Evolutionary conservation across 192 early-diverging fungal genomes (phyloP).

Genomic region (Coemansia aciculifera): DNA sequence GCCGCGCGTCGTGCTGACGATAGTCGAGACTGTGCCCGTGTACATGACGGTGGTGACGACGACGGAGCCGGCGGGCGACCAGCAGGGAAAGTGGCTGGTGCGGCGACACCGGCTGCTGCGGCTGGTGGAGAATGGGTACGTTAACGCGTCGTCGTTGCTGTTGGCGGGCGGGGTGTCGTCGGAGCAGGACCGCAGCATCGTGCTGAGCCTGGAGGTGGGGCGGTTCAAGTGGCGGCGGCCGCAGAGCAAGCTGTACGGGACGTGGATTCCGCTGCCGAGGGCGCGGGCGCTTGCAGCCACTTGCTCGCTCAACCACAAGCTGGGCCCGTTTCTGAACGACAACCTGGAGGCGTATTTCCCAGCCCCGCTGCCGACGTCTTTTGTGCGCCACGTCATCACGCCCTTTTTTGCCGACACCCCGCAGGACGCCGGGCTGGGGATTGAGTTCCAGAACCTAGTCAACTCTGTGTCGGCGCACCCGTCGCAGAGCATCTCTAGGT

Average conservation of each 20-base stretch:
- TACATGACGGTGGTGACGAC: slow-evolving; percentile 56
- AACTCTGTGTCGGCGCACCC: slow-evolving; percentile 23
- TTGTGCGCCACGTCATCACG: slow-evolving; percentile 54
- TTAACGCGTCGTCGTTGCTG: slow-evolving; percentile 83
- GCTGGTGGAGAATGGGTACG: slow-evolving; percentile 78
- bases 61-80: slow-evolving; percentile 37
- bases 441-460: slow-evolving; percentile 44
- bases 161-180: slow-evolving; percentile 84
- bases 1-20: slow-evolving; percentile 52
- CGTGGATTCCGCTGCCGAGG: slow-evolving; percentile 89
- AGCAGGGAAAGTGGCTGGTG: slow-evolving; percentile 47
- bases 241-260: slow-evolving; percentile 74
- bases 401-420: slow-evolving; percentile 39
- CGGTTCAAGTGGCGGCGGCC: slow-evolving; percentile 73
- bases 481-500: slow-evolving; percentile 38
- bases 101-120: slow-evolving; percentile 71
- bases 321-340: slow-evolving; percentile 77
- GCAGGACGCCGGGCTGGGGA: slow-evolving; percentile 28
- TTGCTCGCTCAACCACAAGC: slow-evolving; percentile 72
- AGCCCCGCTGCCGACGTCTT: slow-evolving; percentile 59
- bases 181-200: slow-evolving; percentile 80
- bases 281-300: slow-evolving; percentile 82
- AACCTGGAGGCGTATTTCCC: slow-evolving; percentile 68
- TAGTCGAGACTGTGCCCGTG: slow-evolving; percentile 55
- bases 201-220: slow-evolving; percentile 81